A percentile compares a stretch with the other conserved stretches of the same genome.
Conservation (phyloP, 2,329 filamentous ascomycete species). For the Dryadomyces quercivorus region DNA sequence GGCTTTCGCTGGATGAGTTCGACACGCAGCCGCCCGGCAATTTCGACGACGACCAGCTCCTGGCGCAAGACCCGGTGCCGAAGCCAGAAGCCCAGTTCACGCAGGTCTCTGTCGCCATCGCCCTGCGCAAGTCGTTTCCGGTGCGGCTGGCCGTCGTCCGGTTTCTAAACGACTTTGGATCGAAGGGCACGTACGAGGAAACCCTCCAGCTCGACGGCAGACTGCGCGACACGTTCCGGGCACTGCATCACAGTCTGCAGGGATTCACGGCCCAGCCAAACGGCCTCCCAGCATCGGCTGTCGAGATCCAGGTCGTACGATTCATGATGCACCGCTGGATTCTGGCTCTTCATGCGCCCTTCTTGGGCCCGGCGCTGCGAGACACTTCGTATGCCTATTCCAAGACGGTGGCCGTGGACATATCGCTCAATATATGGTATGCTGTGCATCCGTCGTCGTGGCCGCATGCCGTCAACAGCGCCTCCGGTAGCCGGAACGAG, state of each 20-base stretch:
- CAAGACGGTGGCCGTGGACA: slow-evolving; percentile 33
- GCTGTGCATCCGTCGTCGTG: neutral
- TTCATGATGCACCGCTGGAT: slow-evolving; percentile 31
- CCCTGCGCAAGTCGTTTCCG: slow-evolving; percentile 28
- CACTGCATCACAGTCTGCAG: slow-evolving; percentile 12
- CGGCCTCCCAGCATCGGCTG: neutral
- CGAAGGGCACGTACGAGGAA: slow-evolving; percentile 30
- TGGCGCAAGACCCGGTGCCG: neutral
- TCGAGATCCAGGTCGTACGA: slow-evolving; percentile 29
- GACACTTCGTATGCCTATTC: slow-evolving; percentile 39
- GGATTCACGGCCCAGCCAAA: slow-evolving; percentile 8
- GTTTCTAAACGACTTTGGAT: slow-evolving; percentile 33
- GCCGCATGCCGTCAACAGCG: neutral
- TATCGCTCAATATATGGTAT: slow-evolving; percentile 17
- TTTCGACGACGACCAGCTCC: slow-evolving; percentile 34
- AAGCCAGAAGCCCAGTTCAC: slow-evolving; percentile 20
- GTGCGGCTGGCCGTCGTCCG: slow-evolving; percentile 30
- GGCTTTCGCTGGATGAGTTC: slow-evolving; percentile 31
- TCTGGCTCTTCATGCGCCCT: slow-evolving; percentile 40
- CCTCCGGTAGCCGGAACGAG: neutral
- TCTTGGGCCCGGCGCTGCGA: slow-evolving; percentile 26
- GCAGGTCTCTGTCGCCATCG: slow-evolving; percentile 34
- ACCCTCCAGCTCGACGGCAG: slow-evolving; percentile 31
- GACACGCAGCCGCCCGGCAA: slow-evolving; percentile 35
- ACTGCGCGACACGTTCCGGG: slow-evolving; percentile 24